These are phyloP conservation scores for Sonneratia alba DNA, from an alignment of 345 rosid species.

Conservation along the genomic window DNA sequence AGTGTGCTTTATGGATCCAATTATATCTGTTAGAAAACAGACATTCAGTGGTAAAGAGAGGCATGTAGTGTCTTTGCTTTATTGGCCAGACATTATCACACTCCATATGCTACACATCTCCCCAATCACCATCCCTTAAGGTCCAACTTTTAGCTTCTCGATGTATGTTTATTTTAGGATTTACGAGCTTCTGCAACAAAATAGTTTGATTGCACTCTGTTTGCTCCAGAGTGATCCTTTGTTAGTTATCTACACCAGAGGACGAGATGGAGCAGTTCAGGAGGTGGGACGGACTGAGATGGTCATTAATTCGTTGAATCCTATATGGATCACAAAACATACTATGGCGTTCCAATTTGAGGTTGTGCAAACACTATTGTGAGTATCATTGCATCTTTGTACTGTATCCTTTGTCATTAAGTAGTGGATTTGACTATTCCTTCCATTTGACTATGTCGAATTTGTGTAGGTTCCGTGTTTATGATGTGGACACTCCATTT, in stretches of 20 bases:
- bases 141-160: background rate
- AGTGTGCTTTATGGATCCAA: background rate
- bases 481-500: conserved; percentile 74
- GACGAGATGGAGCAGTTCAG: conserved; percentile 48
- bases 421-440: conserved; percentile 11
- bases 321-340: conserved; percentile 60
- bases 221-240: conserved; percentile 78
- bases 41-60: background rate
- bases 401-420: conserved; percentile 1
- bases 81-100: background rate
- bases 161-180: background rate
- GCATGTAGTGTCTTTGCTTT: background rate
- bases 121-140: background rate
- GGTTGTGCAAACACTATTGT: conserved; percentile 67
- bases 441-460: conserved; percentile 14
- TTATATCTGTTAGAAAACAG: background rate
- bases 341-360: conserved; percentile 55
- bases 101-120: background rate
- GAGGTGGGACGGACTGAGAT: conserved; percentile 79
- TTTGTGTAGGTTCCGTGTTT: conserved; percentile 50
- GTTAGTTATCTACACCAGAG: conserved; percentile 61
- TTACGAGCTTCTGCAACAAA: conserved; percentile 7
- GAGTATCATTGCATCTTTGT: conserved; percentile 24
- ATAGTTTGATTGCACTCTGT: conserved; percentile 12
- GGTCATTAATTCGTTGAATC: conserved; percentile 68